Conservation (phyloP, 768 basidiomycete genomes). For the Suillus hirtellus region DNA sequence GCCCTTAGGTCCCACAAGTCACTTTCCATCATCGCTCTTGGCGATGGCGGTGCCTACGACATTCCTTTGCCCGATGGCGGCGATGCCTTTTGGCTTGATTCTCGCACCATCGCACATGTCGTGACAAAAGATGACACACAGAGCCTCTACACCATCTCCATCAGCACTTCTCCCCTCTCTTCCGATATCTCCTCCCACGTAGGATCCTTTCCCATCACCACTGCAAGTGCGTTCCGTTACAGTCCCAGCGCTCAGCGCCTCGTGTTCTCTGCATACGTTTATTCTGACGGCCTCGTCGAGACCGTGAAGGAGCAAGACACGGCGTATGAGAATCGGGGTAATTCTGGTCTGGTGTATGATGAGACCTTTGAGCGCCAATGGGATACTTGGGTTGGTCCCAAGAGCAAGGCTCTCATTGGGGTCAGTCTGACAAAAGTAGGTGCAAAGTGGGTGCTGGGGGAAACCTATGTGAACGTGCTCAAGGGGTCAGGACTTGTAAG, state of each 20-base stretch:
- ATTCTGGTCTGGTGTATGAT: slow-evolving; percentile 73
- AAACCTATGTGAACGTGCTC: slow-evolving; percentile 58
- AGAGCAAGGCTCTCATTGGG: slow-evolving; percentile 71
- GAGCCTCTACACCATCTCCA: slow-evolving; percentile 59
- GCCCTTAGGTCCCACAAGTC: slow-evolving; percentile 67
- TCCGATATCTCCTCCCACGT: slow-evolving; percentile 46
- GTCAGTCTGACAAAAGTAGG: slow-evolving; percentile 54
- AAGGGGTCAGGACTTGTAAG: slow-evolving; percentile 67
- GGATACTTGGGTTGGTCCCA: slow-evolving; percentile 76
- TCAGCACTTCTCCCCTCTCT: slow-evolving; percentile 40
- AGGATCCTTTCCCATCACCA: slow-evolving; percentile 67
- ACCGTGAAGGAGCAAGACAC: slow-evolving; percentile 70
- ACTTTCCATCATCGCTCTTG: slow-evolving; percentile 61
- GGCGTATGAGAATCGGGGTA: slow-evolving; percentile 70
- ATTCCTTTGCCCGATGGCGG: slow-evolving; percentile 67
- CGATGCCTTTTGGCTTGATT: slow-evolving; percentile 77
- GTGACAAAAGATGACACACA: slow-evolving; percentile 52
- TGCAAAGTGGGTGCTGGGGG: slow-evolving; percentile 52
- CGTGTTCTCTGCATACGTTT: slow-evolving; percentile 85
- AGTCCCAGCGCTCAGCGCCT: slow-evolving; percentile 56
- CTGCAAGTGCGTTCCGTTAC: slow-evolving; percentile 72
- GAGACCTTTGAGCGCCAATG: slow-evolving; percentile 72
- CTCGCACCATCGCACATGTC: slow-evolving; percentile 68
- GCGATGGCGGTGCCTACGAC: slow-evolving; percentile 50
- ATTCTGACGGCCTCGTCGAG: slow-evolving; percentile 70